These are phyloP conservation scores for Chimonanthus praecox DNA, from an alignment of 164 flowering plant genomes.

Conservation along the genomic window DNA sequence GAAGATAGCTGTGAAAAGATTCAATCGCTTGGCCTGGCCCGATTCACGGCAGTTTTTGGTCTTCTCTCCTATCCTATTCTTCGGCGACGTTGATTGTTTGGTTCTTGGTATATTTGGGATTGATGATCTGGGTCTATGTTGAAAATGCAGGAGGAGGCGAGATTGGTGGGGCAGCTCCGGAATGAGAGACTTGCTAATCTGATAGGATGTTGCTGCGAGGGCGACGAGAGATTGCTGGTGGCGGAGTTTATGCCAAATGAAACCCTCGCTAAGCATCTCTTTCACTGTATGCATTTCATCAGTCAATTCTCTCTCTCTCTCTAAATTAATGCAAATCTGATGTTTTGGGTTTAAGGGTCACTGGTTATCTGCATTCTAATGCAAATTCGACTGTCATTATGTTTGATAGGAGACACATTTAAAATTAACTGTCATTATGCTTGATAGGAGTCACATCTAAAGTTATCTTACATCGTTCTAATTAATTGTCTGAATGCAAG, in stretches of 20 bases:
- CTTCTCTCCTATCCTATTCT: conserved; percentile 13
- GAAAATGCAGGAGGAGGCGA: conserved; percentile 69
- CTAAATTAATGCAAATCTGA: neutral
- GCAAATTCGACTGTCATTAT: no score
- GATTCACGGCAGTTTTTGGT: conserved; percentile 87
- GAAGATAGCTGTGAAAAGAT: conserved; percentile 80
- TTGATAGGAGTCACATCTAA: no score
- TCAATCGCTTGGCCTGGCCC: conserved; percentile 84
- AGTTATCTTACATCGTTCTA: no score
- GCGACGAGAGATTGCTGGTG: conserved; percentile 77
- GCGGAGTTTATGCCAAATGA: conserved; percentile 92
- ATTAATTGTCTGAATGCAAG: no score
- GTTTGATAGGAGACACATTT: no score
- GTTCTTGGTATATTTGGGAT: neutral
- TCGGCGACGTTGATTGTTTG: neutral
- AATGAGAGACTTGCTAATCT: conserved; percentile 78
- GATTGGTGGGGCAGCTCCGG: conserved; percentile 65
- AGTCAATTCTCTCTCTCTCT: neutral
- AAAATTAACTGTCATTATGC: no score
- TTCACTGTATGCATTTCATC: conserved; percentile 58
- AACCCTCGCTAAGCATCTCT: conserved; percentile 85
- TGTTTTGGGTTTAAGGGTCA: neutral
- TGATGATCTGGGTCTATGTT: neutral
- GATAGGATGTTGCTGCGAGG: conserved; percentile 76
- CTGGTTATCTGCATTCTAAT: no score